phyloP scores from a whole-genome alignment of 1,284 basidiomycete genomes.

The Puccinia triticina region DNA sequence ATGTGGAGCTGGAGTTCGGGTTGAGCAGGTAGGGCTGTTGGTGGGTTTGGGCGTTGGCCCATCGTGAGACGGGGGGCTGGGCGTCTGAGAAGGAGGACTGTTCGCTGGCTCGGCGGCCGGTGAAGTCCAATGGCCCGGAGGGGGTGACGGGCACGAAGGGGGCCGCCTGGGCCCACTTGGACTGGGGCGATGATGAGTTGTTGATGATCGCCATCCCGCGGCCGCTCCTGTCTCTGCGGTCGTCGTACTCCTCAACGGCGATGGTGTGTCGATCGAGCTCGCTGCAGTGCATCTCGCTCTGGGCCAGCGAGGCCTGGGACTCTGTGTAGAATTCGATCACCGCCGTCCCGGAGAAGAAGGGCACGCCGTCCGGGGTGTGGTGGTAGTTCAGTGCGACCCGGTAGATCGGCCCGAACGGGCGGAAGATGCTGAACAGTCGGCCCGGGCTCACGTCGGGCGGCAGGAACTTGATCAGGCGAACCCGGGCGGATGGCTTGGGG shows the following conservation, averaged over 20 bases:
- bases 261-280: slow-evolving; percentile 54
- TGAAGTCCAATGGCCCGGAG: neutral
- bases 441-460: slow-evolving; percentile 75
- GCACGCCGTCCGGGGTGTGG: slow-evolving; percentile 17
- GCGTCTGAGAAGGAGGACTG: slow-evolving; percentile 9
- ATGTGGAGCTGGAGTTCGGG: slow-evolving; percentile 62
- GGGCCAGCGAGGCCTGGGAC: slow-evolving; percentile 51
- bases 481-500: slow-evolving; percentile 66
- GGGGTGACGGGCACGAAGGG: slow-evolving; percentile 42
- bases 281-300: slow-evolving; percentile 53
- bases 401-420: slow-evolving; percentile 64
- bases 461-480: slow-evolving; percentile 72
- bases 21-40: slow-evolving; percentile 66
- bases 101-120: neutral
- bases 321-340: slow-evolving; percentile 54
- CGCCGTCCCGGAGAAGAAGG: slow-evolving; percentile 50
- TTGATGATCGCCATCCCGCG: slow-evolving; percentile 18
- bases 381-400: slow-evolving; percentile 51
- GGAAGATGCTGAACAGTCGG: slow-evolving; percentile 72
- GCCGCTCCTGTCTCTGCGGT: slow-evolving; percentile 34
- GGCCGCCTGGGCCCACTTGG: slow-evolving; percentile 49
- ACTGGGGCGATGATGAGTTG: neutral
- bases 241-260: slow-evolving; percentile 53
- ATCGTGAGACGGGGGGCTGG: slow-evolving; percentile 53
- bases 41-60: slow-evolving; percentile 53